Conservation (phyloP, 140 eudicot genomes). For the Anethum foeniculum region DNA sequence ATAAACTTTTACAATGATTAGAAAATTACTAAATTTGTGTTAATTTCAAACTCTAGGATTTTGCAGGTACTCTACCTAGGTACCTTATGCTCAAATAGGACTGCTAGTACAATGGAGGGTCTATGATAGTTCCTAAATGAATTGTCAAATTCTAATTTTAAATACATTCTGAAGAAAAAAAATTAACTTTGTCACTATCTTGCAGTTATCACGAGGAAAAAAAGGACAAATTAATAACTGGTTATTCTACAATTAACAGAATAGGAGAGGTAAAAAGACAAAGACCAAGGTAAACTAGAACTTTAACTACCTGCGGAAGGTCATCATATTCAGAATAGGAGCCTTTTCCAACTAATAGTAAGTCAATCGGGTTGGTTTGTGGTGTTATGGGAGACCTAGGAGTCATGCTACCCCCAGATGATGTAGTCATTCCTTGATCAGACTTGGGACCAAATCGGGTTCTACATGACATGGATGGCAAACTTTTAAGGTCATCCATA, state of each 20-base stretch:
- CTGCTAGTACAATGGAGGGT: background rate
- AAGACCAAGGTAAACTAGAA: background rate
- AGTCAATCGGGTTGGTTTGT: conserved; percentile 57
- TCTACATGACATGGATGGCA: conserved; percentile 83
- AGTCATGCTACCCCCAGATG: conserved; percentile 97
- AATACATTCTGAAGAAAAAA: background rate
- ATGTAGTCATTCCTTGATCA: conserved; percentile 91
- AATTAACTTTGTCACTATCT: background rate
- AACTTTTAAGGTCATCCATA: conserved; percentile 73
- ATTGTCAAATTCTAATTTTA: background rate
- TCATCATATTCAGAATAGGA: conserved; percentile 83
- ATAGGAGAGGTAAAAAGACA: background rate
- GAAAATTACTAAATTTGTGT: background rate
- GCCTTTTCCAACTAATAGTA: conserved; percentile 78
- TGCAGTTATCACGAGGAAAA: background rate
- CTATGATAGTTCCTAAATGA: background rate
- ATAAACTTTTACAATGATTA: background rate
- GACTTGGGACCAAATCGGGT: conserved; percentile 98
- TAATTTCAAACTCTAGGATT: background rate
- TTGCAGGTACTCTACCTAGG: background rate
- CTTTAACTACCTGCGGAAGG: conserved; percentile 60
- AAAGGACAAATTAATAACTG: background rate
- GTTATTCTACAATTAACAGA: background rate
- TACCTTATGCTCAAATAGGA: background rate
- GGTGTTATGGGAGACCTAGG: conserved; percentile 94